Percentiles rank a stretch among this genome's conserved stretches.
These are phyloP conservation scores for Komagataella phaffii DNA, from an alignment of 805 yeast species.

Conservation along the genomic window DNA sequence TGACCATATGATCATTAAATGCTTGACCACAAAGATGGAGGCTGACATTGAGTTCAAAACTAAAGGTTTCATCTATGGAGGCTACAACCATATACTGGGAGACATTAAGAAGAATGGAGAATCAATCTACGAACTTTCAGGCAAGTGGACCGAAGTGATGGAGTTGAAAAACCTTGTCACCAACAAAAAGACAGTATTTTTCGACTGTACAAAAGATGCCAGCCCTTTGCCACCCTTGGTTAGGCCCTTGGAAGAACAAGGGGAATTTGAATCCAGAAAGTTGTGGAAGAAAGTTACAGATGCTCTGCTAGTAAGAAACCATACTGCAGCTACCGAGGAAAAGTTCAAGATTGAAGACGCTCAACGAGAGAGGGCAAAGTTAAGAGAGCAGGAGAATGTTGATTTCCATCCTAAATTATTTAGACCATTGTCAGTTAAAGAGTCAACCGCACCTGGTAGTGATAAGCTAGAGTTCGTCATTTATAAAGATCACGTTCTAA, in stretches of 20 bases:
- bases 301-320: conserved; percentile 73
- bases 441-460: conserved; percentile 14
- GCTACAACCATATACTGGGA: conserved; percentile 84
- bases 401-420: conserved; percentile 76
- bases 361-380: conserved; percentile 67
- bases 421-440: conserved; percentile 26
- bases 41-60: conserved; percentile 90
- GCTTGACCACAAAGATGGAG: conserved; percentile 39
- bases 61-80: conserved; percentile 87
- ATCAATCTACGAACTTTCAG: conserved; percentile 51
- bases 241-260: conserved; percentile 71
- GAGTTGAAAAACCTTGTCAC: conserved; percentile 42
- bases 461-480: conserved; percentile 50
- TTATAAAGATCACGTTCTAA: conserved; percentile 33
- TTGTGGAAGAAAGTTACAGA: conserved; percentile 75
- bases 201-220: conserved; percentile 43
- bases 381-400: conserved; percentile 63
- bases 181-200: conserved; percentile 33
- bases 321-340: conserved; percentile 74
- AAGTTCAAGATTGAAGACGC: conserved; percentile 75
- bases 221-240: conserved; percentile 49
- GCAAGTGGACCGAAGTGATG: conserved; percentile 91
- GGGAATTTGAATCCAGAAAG: conserved; percentile 64
- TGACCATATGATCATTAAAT: conserved; percentile 72
- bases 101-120: conserved; percentile 43